Conservation (phyloP, 2,329 filamentous ascomycete genomes). For the Exophiala alcalophila region DNA sequence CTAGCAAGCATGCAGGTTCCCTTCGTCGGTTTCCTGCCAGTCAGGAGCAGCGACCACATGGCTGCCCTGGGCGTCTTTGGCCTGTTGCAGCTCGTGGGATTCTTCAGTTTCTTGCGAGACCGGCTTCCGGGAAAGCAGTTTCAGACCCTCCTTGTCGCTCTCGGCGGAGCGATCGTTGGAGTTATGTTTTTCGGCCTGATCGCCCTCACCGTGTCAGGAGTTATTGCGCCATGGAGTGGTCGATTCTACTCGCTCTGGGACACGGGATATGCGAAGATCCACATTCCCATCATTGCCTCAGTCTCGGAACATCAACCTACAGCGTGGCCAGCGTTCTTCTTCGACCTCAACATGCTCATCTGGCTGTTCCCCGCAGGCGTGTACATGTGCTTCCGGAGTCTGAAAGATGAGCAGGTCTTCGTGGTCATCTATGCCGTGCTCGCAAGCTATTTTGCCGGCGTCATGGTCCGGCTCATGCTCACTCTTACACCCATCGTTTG, state of each 20-base stretch:
- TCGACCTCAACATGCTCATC: constrained; percentile 95
- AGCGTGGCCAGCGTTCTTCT: constrained; percentile 98
- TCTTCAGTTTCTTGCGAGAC: constrained; percentile 85
- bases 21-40: constrained; percentile 94
- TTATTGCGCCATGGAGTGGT: constrained; percentile 95
- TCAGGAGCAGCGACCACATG: constrained; percentile 98
- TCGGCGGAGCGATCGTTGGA: constrained; percentile 71
- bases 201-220: constrained; percentile 75
- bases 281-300: constrained; percentile 99
- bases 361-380: constrained; percentile 99
- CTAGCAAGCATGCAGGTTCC: constrained; percentile 99
- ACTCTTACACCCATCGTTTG: constrained; percentile 96
- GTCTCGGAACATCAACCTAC: constrained; percentile 99
- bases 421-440: constrained; percentile 96
- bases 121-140: constrained; percentile 91
- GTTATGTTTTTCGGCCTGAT: constrained; percentile 74
- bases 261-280: constrained; percentile 96
- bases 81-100: constrained; percentile 86
- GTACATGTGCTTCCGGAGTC: constrained; percentile 93
- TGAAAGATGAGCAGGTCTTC: constrained; percentile 96
- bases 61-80: constrained; percentile 93
- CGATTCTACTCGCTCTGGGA: constrained; percentile 99
- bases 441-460: constrained; percentile 95
- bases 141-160: constrained; percentile 77
- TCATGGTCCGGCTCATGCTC: constrained; percentile 99